A percentile compares a stretch with the other conserved stretches of the same genome.
Conservation (phyloP, 192 early-diverging fungal species). For the Jimgerdemannia flammicorona region DNA sequence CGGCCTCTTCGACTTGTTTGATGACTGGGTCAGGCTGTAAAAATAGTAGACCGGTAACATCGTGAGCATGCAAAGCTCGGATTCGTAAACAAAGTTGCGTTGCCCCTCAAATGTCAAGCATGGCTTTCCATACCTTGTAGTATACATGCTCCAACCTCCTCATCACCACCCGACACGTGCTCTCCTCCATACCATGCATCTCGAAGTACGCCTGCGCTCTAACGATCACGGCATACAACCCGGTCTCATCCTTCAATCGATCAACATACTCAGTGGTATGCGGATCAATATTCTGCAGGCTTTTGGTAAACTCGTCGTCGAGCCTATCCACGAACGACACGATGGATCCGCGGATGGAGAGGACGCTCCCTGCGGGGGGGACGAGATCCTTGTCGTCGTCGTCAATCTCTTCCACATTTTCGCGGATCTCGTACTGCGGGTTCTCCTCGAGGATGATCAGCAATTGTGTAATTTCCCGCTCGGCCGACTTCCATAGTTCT, state of each 20-base stretch:
- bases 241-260: constrained; percentile 86
- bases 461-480: constrained; percentile 72
- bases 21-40: constrained; percentile 83
- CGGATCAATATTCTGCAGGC: constrained; percentile 94
- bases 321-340: constrained; percentile 87
- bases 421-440: constrained; percentile 63
- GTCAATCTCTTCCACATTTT: constrained; percentile 66
- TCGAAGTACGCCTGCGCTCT: constrained; percentile 88
- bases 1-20: constrained; percentile 58
- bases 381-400: constrained; percentile 55
- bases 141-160: constrained; percentile 94
- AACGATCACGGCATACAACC: constrained; percentile 83
- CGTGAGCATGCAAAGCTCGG: not conserved
- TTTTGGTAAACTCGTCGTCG: constrained; percentile 96
- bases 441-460: constrained; percentile 77
- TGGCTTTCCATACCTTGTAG: constrained; percentile 66
- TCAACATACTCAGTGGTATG: constrained; percentile 96
- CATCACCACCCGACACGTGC: constrained; percentile 72
- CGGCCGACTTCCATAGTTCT: constrained; percentile 77
- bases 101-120: too few species aligned
- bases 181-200: constrained; percentile 51
- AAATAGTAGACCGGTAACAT: not conserved
- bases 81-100: not conserved
- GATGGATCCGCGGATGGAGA: constrained; percentile 77
- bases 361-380: constrained; percentile 45